These are phyloP conservation scores for Xerocomus brunneocitrinus DNA, from an alignment of 768 basidiomycete species.

Conservation along the genomic window DNA sequence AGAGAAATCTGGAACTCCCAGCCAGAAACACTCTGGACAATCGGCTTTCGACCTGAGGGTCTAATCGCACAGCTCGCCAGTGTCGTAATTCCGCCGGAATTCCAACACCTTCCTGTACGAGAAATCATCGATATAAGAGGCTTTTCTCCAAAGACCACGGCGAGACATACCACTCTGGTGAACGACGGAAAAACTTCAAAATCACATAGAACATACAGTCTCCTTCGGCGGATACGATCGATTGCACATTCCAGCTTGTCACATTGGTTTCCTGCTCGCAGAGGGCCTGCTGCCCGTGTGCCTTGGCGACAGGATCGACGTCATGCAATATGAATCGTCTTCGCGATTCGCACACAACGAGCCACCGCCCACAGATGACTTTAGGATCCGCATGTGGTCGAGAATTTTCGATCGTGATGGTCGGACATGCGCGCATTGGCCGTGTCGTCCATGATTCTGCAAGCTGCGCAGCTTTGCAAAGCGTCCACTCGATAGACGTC, in stretches of 20 bases:
- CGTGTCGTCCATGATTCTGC: conserved; percentile 3
- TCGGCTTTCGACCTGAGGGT: not conserved
- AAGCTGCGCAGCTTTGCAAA: not conserved
- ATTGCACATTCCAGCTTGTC: not conserved
- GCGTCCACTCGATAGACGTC: not conserved
- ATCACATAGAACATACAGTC: not conserved
- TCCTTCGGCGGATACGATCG: not conserved
- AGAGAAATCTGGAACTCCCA: not conserved
- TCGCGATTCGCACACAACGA: not conserved
- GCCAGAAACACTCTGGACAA: not conserved
- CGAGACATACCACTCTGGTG: no score
- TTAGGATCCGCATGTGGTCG: no score
- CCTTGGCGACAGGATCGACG: not conserved
- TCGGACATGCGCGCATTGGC: not conserved
- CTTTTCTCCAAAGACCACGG: no score
- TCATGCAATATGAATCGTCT: not conserved
- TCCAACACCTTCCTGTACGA: not conserved
- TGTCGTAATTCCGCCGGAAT: not conserved
- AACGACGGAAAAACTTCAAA: no score
- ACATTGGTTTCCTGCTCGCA: not conserved
- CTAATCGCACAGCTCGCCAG: not conserved
- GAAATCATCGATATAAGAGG: no score
- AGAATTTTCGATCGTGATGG: not conserved
- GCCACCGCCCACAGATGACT: conserved; percentile 2
- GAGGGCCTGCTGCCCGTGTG: not conserved